phyloP scores from a whole-genome alignment of 352 stramenopile species.

The Phytopythium sindhum region DNA sequence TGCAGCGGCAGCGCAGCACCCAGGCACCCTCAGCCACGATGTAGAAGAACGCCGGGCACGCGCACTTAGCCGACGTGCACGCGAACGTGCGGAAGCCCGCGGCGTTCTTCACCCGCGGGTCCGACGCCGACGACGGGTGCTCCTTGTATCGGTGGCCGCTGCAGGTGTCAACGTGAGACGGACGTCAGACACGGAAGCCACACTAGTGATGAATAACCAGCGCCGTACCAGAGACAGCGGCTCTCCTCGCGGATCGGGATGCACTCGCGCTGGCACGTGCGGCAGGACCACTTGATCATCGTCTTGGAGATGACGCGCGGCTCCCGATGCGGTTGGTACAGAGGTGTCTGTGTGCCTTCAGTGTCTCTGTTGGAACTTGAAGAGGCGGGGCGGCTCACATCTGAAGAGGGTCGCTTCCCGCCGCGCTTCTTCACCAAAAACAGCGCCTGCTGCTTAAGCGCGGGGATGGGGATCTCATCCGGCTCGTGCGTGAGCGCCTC shows the following conservation, averaged over 20 bases:
- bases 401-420: not conserved
- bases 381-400: not conserved
- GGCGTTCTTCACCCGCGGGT: constrained; percentile 36
- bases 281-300: constrained; percentile 64
- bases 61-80: constrained; percentile 55
- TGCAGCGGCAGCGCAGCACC: constrained; percentile 78
- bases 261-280: constrained; percentile 59
- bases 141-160: constrained; percentile 80
- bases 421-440: constrained; percentile 6
- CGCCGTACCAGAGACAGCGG: constrained; percentile 58
- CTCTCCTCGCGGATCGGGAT: constrained; percentile 76
- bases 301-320: constrained; percentile 26
- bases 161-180: not conserved
- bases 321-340: not conserved
- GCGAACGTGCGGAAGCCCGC: constrained; percentile 37
- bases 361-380: not conserved
- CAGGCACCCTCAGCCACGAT: constrained; percentile 77
- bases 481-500: not conserved
- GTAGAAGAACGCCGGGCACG: constrained; percentile 66
- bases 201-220: not conserved
- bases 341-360: not conserved
- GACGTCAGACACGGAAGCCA: not conserved
- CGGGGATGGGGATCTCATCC: constrained; percentile 3
- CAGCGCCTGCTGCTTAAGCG: constrained; percentile 1
- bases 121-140: constrained; percentile 32